phyloP scores from a whole-genome alignment of 2,329 filamentous ascomycete species.

The Cercospora sp. region DNA sequence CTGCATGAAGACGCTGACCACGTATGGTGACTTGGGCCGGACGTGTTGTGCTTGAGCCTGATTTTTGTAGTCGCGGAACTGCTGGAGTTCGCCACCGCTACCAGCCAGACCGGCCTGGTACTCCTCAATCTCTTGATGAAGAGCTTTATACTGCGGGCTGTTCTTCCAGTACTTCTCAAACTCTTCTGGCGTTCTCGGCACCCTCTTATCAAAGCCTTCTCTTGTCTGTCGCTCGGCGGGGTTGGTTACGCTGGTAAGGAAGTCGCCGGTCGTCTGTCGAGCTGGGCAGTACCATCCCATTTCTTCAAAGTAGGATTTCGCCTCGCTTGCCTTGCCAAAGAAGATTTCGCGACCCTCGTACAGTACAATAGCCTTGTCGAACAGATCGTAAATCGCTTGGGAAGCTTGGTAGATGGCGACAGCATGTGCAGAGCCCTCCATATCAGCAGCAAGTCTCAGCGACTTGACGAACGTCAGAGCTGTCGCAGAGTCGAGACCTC shows the following conservation, averaged over 20 bases:
- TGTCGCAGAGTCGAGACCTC: conserved; percentile 57
- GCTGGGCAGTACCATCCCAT: conserved; percentile 68
- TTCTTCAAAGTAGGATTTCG: conserved; percentile 65
- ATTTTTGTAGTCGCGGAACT: conserved; percentile 53
- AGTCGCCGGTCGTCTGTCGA: conserved; percentile 68
- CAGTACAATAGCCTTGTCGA: conserved; percentile 72
- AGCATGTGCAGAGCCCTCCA: conserved; percentile 52
- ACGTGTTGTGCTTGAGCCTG: conserved; percentile 55
- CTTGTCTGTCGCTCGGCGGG: conserved; percentile 58
- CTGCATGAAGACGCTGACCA: conserved; percentile 58
- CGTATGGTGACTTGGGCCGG: conserved; percentile 58
- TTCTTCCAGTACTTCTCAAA: conserved; percentile 58
- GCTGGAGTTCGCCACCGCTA: conserved; percentile 44
- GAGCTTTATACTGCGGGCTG: conserved; percentile 47
- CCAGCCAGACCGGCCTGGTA: conserved; percentile 52
- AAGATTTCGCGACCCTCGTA: conserved; percentile 79
- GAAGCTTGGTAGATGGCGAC: conserved; percentile 59
- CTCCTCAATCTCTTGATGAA: conserved; percentile 52
- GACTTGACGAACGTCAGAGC: conserved; percentile 60
- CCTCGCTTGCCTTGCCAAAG: conserved; percentile 63
- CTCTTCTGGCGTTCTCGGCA: conserved; percentile 69
- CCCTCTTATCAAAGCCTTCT: conserved; percentile 59
- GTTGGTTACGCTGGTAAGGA: conserved; percentile 68
- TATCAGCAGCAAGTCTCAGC: conserved; percentile 52
- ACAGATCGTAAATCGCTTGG: conserved; percentile 60